phyloP scores from a whole-genome alignment of 148 eudicot genomes.

The Chenopodium quinoa region DNA sequence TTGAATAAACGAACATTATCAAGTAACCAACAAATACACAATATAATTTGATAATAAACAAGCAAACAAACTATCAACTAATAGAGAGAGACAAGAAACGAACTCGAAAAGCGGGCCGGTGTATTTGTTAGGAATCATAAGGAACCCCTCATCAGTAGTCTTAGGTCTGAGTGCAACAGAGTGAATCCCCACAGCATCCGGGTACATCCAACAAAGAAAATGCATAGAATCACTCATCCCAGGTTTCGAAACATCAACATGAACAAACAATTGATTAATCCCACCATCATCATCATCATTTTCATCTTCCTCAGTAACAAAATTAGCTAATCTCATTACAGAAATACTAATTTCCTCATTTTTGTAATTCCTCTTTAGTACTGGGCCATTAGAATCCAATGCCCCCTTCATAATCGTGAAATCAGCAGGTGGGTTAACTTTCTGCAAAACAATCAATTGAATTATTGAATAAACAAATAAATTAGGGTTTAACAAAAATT shows the following conservation, averaged over 20 bases:
- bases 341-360: conserved; percentile 75
- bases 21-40: not conserved
- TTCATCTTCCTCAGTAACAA: conserved; percentile 27
- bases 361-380: conserved; percentile 49
- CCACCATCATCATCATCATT: conserved; percentile 52
- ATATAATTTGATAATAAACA: not conserved
- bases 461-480: not conserved
- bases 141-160: conserved; percentile 41
- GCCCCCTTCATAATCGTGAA: conserved; percentile 74
- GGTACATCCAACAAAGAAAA: conserved; percentile 87
- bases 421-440: conserved; percentile 65
- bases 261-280: conserved; percentile 83
- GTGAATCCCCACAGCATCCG: conserved; percentile 90
- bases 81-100: conserved; percentile 27
- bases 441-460: conserved; percentile 40
- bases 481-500: not conserved
- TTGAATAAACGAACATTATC: not conserved
- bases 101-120: conserved; percentile 75
- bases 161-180: conserved; percentile 82
- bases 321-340: conserved; percentile 72
- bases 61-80: not conserved
- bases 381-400: conserved; percentile 68
- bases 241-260: conserved; percentile 72
- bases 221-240: conserved; percentile 54
- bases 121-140: conserved; percentile 45